Conservation (phyloP, 257 asterid genomes). For the Salvia rosmarinus region DNA sequence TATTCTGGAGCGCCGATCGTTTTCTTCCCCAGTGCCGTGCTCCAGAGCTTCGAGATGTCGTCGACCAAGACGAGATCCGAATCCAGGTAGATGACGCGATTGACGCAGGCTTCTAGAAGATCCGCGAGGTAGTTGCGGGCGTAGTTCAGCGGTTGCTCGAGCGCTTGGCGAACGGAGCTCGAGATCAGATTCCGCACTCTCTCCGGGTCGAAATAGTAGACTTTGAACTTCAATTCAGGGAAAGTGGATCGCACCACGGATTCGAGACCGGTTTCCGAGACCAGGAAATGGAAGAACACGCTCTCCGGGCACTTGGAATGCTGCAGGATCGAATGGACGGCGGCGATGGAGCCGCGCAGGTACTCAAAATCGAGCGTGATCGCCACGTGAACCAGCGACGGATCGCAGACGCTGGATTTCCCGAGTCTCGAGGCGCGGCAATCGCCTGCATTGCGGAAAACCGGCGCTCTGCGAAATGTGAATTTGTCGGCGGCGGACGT, state of each 20-base stretch:
- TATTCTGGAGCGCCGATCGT: slow-evolving; percentile 42
- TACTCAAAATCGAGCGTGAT: slow-evolving; percentile 85
- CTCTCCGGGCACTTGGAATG: slow-evolving; percentile 80
- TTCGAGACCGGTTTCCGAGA: slow-evolving; percentile 66
- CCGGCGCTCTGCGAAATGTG: slow-evolving; percentile 63
- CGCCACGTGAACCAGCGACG: slow-evolving; percentile 83
- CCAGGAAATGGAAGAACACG: slow-evolving; percentile 83
- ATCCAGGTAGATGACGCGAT: slow-evolving; percentile 78
- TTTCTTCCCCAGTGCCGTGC: slow-evolving; percentile 54
- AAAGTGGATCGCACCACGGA: slow-evolving; percentile 74
- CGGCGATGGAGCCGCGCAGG: slow-evolving; percentile 91
- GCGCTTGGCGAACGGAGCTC: slow-evolving; percentile 82
- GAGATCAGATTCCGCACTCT: slow-evolving; percentile 78
- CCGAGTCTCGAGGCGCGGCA: slow-evolving; percentile 47
- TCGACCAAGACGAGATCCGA: slow-evolving; percentile 91
- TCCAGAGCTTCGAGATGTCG: slow-evolving; percentile 79
- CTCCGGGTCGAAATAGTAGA: slow-evolving; percentile 86
- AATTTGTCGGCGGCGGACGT: slow-evolving; percentile 38
- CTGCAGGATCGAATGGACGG: slow-evolving; percentile 83
- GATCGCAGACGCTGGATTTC: slow-evolving; percentile 61
- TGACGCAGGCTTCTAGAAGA: slow-evolving; percentile 77
- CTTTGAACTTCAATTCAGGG: slow-evolving; percentile 78
- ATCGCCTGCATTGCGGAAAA: slow-evolving; percentile 64
- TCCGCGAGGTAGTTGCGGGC: slow-evolving; percentile 85
- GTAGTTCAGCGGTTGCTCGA: slow-evolving; percentile 84